Evolutionary conservation across 2,329 filamentous ascomycete species (phyloP).

Genomic region (Mariannaea sp.): DNA sequence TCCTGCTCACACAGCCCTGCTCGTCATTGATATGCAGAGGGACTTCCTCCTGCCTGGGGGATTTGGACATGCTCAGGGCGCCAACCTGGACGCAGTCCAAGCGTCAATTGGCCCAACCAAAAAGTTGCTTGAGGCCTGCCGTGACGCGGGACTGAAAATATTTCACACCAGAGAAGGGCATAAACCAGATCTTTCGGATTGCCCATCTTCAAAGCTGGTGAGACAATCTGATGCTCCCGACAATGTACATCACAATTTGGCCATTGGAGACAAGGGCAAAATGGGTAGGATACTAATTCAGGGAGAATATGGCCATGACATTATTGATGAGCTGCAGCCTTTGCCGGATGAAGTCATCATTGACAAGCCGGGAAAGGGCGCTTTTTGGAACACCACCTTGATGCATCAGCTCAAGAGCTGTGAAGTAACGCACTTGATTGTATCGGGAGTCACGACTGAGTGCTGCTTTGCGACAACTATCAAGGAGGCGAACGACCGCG

Average conservation of each 20-base stretch:
- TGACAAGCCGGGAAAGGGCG: constrained; percentile 63
- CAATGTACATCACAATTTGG: constrained; percentile 41
- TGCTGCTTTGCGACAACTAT: constrained; percentile 60
- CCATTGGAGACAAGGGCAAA: constrained; percentile 57
- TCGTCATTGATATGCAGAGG: constrained; percentile 61
- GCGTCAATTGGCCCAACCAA: constrained; percentile 47
- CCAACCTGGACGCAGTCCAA: constrained; percentile 43
- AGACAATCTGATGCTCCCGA: constrained; percentile 53
- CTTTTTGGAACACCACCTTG: constrained; percentile 62
- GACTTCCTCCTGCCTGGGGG: constrained; percentile 54
- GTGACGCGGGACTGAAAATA: constrained; percentile 44
- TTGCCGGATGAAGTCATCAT: constrained; percentile 57
- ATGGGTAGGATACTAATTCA: constrained; percentile 58
- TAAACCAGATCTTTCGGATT: constrained; percentile 56
- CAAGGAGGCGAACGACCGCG: constrained; percentile 63
- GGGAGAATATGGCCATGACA: constrained; percentile 60
- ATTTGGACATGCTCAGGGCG: constrained; percentile 55
- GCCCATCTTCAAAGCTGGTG: constrained; percentile 55
- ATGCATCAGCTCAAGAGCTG: constrained; percentile 51
- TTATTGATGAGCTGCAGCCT: constrained; percentile 58
- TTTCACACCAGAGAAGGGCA: constrained; percentile 59
- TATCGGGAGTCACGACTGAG: constrained; percentile 63
- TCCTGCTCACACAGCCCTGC: constrained; percentile 51
- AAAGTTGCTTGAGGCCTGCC: background rate
- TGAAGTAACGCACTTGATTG: constrained; percentile 57